Base-by-base conservation (phyloP, 352 stramenopile species). In the Phytophthora hybrid region DNA sequence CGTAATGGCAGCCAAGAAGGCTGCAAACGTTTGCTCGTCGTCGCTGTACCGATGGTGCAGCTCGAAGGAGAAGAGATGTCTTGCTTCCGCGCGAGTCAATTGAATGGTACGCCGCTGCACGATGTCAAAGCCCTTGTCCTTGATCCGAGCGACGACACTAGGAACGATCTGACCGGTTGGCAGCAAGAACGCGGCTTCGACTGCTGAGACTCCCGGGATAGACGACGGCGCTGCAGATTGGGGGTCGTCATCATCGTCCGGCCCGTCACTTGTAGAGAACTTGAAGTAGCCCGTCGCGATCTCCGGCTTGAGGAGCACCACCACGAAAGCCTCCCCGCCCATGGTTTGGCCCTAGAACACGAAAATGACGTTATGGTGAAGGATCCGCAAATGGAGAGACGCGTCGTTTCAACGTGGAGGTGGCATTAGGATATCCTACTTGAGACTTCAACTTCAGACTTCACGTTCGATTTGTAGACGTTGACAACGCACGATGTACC, bases 291-390 rank as follows among this genome's bases (percentile, higher is more conserved):
- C 84, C 0, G 79, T 82, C 14, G 84, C 76, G 74, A 91, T 91
- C 69, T 93, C 86, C 1, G 86, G 86, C 32, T 87, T 87, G 52
- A 93, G 62, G 14, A 91, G 63, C 55, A 82, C 76, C 55, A 91
- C 53, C 14, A 84, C 75, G 49, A 88, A 89, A 23, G 83, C 67
- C 18, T 72, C 61, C 10, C 57, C 59, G 26, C 23, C 37, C 71
- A 79, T 76, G 52, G 7, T 23, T 54, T 61, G 7, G 18, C n/a
- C 59, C 5, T 29, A 41, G 23, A 64, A n/a, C n/a, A n/a, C 32
- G 34, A 23, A 39, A 31, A 31, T 31, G 3, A 31, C 29, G 29
- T 31, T 31, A 47, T 52, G 41, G 10, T 52, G 55, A 52, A 65
- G 46, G 59, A 59, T 52, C 26, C 19, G 47, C 51, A 64, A n/a